These are phyloP conservation scores for Balakata baccata DNA, from an alignment of 345 rosid genomes.

Conservation along the genomic window DNA sequence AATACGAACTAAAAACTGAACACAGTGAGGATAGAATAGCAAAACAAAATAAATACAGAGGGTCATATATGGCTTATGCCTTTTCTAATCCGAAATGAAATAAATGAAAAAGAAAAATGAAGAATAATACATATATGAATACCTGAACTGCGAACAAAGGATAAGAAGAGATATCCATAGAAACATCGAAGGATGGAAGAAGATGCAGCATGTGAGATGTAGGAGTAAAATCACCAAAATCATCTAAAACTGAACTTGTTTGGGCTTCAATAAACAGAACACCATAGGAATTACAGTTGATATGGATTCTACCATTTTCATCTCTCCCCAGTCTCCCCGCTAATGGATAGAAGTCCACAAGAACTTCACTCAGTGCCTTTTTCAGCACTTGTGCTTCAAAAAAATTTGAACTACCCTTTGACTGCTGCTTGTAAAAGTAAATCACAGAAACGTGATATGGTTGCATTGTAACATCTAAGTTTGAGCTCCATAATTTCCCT, in stretches of 20 bases:
- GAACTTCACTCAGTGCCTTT: conserved; percentile 30
- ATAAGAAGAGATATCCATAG: conserved; percentile 22
- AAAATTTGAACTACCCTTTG: conserved; percentile 13
- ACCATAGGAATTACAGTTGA: conserved; percentile 33
- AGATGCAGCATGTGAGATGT: conserved; percentile 15
- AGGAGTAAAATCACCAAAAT: conserved; percentile 25
- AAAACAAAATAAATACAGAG: too few species aligned
- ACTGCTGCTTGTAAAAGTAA: conserved; percentile 28
- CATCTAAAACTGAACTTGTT: conserved; percentile 17
- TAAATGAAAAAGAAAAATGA: too few species aligned
- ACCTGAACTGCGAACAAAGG: conserved; percentile 32
- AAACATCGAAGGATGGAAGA: conserved; percentile 23
- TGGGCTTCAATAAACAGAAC: conserved; percentile 33
- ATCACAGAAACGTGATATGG: conserved; percentile 3
- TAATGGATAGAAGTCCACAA: conserved; percentile 35
- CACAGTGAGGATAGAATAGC: too few species aligned
- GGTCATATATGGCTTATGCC: too few species aligned
- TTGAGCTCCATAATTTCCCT: conserved; percentile 20
- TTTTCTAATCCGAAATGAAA: too few species aligned
- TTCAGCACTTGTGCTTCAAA: conserved; percentile 22
- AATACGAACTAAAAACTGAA: too few species aligned
- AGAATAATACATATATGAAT: background rate
- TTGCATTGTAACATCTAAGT: conserved; percentile 23
- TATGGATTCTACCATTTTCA: conserved; percentile 31
- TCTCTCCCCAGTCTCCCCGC: conserved; percentile 34